Evolutionary conservation across 257 asterid species (phyloP), one percentile per base, ranked within the genome.

Genomic region (Solanum okadae): DNA sequence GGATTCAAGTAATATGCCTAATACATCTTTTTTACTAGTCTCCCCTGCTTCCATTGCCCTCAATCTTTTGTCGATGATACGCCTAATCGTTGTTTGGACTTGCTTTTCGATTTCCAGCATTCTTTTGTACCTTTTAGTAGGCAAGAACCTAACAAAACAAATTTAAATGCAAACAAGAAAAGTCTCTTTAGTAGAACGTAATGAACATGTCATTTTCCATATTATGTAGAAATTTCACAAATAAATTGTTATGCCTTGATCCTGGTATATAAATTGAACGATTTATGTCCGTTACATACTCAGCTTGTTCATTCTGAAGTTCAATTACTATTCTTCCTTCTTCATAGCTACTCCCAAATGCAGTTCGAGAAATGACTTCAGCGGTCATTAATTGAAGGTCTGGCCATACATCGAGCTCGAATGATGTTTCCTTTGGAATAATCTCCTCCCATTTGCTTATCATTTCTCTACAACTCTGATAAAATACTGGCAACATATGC

Each of bases 331-430:
- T 89, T 90, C 90, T 89, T 14, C 94, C 95, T 87, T 93, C 94
- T 88, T 89, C 87, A 84, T 88, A 93, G 71, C 87, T 92, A 61
- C 95, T 91, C 11, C 94, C 94, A 89, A 93, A 93, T 31, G 94
- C 90, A 6, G 95, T 89, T 2, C 95, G 92, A 12, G 95, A 92
- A 67, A 93, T 90, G 10, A 90, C 90, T 85, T 91, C 92, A 33
- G 88, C n/a, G 0, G 91, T 56, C 79, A 93, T 63, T 6, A 42
- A 52, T 75, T 91, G 90, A 29, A 93, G 79, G 49, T 81, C 16
- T 59, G 93, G 94, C 94, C 94, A 93, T 38, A 92, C 91, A 40
- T 93, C 91, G 82, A 92, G 31, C 76, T 91, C 93, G 1, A 86
- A 10, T 1, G 88, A 86, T 22, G 89, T 89, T 77, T 81, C 87